phyloP scores from a whole-genome alignment of 1,284 basidiomycete species.

The Sanguinoderma infundibulare region DNA sequence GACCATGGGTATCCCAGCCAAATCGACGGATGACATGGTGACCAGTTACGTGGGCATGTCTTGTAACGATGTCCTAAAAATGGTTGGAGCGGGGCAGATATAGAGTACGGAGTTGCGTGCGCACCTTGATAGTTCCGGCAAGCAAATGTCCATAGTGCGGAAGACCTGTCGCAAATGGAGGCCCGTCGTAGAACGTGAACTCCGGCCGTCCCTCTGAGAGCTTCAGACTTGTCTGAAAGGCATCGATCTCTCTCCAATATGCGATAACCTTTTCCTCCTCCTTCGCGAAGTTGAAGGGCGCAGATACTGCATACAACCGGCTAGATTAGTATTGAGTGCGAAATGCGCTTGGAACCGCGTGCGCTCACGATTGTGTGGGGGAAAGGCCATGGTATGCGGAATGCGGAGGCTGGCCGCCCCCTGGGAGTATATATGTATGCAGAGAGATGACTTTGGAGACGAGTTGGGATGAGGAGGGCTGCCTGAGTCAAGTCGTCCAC shows the following conservation, averaged over 20 bases:
- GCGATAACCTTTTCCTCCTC: constrained; percentile 93
- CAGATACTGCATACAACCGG: constrained; percentile 53
- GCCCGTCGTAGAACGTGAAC: constrained; percentile 97
- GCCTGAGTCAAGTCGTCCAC: constrained; percentile 19
- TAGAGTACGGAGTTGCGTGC: constrained; percentile 20
- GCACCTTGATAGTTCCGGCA: constrained; percentile 94
- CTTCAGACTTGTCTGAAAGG: constrained; percentile 94
- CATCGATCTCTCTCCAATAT: constrained; percentile 97
- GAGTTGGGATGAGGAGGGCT: constrained; percentile 5
- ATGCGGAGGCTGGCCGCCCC: not conserved
- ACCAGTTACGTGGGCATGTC: constrained; percentile 93
- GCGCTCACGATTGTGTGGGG: constrained; percentile 71
- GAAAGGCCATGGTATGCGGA: constrained; percentile 60
- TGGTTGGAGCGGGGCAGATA: not conserved
- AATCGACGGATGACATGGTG: constrained; percentile 95
- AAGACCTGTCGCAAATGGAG: constrained; percentile 96
- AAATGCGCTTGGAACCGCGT: not conserved
- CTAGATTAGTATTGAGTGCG: constrained; percentile 1
- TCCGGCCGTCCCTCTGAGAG: constrained; percentile 89
- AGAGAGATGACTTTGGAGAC: not conserved
- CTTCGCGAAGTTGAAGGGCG: constrained; percentile 86
- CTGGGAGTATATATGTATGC: not conserved
- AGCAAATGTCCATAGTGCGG: constrained; percentile 96
- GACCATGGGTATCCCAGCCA: constrained; percentile 99
- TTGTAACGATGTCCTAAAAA: constrained; percentile 89